A percentile compares a stretch with the other conserved stretches of the same genome.
phyloP scores from a whole-genome alignment of 1,139 yeast species.

The Debaryomyces robertsiae region DNA sequence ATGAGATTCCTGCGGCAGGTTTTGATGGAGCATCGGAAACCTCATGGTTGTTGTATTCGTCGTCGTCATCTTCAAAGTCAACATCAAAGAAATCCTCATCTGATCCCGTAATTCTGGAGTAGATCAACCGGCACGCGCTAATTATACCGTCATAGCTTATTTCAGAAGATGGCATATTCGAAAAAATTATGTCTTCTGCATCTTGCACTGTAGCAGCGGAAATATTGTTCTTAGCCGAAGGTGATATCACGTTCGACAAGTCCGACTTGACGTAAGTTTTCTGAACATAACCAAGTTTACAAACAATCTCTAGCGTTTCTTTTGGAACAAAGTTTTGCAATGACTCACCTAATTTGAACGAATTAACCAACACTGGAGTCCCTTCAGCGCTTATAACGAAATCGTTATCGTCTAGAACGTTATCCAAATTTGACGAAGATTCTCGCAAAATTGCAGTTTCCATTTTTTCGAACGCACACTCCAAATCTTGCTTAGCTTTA shows the following conservation, averaged over 20 bases:
- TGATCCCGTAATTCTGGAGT: slow-evolving; percentile 80
- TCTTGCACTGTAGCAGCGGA: slow-evolving; percentile 33
- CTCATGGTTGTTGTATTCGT: slow-evolving; percentile 23
- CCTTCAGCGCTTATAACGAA: slow-evolving; percentile 59
- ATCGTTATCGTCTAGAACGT: slow-evolving; percentile 54
- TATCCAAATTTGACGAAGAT: slow-evolving; percentile 52
- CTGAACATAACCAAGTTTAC: slow-evolving; percentile 83
- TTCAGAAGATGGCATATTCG: slow-evolving; percentile 78
- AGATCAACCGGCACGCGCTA: slow-evolving; percentile 75
- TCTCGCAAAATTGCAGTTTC: slow-evolving; percentile 82
- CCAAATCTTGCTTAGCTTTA: slow-evolving; percentile 75
- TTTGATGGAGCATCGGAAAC: slow-evolving; percentile 13
- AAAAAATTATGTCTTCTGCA: slow-evolving; percentile 55
- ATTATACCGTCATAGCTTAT: slow-evolving; percentile 89
- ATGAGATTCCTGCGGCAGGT: slow-evolving; percentile 9
- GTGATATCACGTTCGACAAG: slow-evolving; percentile 40
- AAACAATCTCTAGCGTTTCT: slow-evolving; percentile 72
- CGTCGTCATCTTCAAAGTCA: slow-evolving; percentile 91
- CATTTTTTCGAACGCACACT: slow-evolving; percentile 76
- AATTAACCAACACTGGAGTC: slow-evolving; percentile 64
- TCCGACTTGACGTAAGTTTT: slow-evolving; percentile 53
- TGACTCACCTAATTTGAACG: slow-evolving; percentile 84
- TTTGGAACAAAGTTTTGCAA: slow-evolving; percentile 82
- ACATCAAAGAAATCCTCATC: slow-evolving; percentile 95
- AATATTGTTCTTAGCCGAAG: slow-evolving; percentile 37